These are phyloP conservation scores for Scenedesmus sp. DNA, from an alignment of 163 green algal species.

Conservation along the genomic window DNA sequence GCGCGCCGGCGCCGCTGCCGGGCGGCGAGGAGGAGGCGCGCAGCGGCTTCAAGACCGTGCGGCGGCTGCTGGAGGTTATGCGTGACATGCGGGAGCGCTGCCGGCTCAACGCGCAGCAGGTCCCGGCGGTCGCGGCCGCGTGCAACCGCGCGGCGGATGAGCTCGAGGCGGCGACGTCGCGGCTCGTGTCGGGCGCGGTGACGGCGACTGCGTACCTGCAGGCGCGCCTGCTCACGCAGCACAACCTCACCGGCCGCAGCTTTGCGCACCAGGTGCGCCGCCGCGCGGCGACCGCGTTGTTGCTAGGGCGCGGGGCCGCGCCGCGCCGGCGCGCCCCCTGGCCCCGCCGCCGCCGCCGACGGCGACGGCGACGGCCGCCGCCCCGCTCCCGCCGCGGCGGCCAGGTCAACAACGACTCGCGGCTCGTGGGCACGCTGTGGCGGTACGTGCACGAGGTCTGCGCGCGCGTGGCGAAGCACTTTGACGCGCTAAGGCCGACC, in stretches of 20 bases:
- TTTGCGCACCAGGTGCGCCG: constrained; percentile 13
- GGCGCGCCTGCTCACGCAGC: constrained; percentile 9
- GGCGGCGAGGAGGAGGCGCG: constrained; percentile 28
- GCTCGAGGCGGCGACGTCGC: not conserved
- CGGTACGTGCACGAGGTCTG: constrained; percentile 28
- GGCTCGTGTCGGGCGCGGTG: constrained; percentile 9
- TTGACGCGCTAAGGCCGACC: constrained; percentile 6
- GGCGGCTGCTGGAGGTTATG: constrained; percentile 4
- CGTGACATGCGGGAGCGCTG: constrained; percentile 32
- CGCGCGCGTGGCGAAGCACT: not conserved
- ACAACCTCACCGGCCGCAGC: not conserved
- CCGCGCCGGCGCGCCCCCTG: too few relatives aligned
- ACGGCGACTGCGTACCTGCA: constrained; percentile 10
- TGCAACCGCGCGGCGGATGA: not conserved
- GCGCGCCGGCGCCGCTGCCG: constrained; percentile 3
- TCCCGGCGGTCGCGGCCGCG: not conserved
- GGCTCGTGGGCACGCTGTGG: constrained; percentile 16
- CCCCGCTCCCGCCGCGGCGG: too few relatives aligned
- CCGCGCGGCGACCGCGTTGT: too few relatives aligned
- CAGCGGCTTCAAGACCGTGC: constrained; percentile 7
- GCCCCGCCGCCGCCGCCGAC: too few relatives aligned
- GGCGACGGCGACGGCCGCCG: too few relatives aligned
- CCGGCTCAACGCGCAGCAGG: constrained; percentile 19
- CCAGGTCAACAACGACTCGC: constrained; percentile 12
- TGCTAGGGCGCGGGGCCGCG: too few relatives aligned